These are phyloP conservation scores for Patellifolia procumbens DNA, from an alignment of 179 eudicot species.

Conservation along the genomic window DNA sequence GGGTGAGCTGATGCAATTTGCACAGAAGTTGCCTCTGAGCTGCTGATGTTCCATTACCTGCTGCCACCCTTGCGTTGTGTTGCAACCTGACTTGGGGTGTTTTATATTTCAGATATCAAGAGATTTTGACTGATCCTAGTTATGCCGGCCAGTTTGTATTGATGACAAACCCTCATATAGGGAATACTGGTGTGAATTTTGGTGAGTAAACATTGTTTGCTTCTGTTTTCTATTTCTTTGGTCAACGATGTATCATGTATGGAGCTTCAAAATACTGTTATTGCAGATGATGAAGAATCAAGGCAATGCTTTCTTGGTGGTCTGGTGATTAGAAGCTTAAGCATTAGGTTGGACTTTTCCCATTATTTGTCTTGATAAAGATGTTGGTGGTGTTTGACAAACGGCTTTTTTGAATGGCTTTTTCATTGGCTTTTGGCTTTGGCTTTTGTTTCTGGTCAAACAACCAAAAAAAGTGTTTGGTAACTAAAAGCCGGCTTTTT, in stretches of 20 bases:
- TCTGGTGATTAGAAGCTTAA: conserved; percentile 36
- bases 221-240: conserved; percentile 8
- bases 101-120: conserved; percentile 69
- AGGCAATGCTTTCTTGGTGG: conserved; percentile 86
- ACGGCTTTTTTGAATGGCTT: no score
- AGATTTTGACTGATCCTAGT: conserved; percentile 96
- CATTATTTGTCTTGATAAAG: no score
- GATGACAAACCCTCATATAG: conserved; percentile 97
- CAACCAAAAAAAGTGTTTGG: no score
- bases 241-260: conserved; percentile 3
- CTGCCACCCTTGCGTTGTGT: background rate
- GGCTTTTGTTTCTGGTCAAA: no score
- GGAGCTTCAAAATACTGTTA: conserved; percentile 14
- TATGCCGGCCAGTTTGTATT: conserved; percentile 98
- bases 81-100: background rate
- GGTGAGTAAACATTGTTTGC: conserved; percentile 48
- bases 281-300: conserved; percentile 91
- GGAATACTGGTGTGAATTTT: conserved; percentile 91
- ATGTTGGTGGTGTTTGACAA: no score
- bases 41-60: background rate
- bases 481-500: no score
- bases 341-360: no score
- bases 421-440: no score
- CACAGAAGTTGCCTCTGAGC: background rate
- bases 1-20: conserved; percentile 49